Conservation (phyloP, 2,329 filamentous ascomycete genomes). For the Juglanconis sp. region DNA sequence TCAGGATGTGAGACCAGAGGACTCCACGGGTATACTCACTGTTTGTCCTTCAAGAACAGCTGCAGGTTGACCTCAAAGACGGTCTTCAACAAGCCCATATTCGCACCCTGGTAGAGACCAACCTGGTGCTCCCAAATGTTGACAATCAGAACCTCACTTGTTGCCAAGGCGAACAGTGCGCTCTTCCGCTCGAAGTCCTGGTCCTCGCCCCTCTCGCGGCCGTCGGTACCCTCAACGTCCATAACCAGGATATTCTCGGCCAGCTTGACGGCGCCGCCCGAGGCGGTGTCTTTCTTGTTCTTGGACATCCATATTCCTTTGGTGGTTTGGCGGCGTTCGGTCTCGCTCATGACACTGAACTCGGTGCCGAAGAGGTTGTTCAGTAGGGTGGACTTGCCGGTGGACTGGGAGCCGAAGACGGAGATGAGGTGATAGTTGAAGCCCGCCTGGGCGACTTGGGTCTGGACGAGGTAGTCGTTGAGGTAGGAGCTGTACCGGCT, state of each 20-base stretch:
- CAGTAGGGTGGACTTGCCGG: constrained; percentile 93
- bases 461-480: constrained; percentile 75
- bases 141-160: constrained; percentile 95
- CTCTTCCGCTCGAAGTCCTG: constrained; percentile 99
- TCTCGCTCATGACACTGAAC: constrained; percentile 97
- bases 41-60: constrained; percentile 91
- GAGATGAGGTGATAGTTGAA: constrained; percentile 99
- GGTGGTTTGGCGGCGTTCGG: constrained; percentile 90
- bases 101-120: constrained; percentile 94
- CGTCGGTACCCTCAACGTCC: constrained; percentile 98
- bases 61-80: constrained; percentile 99
- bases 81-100: constrained; percentile 97
- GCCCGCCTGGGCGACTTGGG: constrained; percentile 79
- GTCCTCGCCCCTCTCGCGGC: constrained; percentile 91
- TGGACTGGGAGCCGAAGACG: constrained; percentile 97
- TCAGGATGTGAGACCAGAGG: not conserved
- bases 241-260: constrained; percentile 98
- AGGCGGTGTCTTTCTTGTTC: constrained; percentile 67
- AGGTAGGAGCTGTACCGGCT: constrained; percentile 61
- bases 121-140: constrained; percentile 99
- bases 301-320: constrained; percentile 99
- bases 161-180: constrained; percentile 92
- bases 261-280: constrained; percentile 58
- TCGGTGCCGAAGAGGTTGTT: constrained; percentile 94
- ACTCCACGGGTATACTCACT: constrained; percentile 51